A percentile compares a stretch with the other conserved stretches of the same genome.
Evolutionary conservation across 1,139 yeast species (phyloP).

Genomic region (Sugiyamaella novakii): DNA sequence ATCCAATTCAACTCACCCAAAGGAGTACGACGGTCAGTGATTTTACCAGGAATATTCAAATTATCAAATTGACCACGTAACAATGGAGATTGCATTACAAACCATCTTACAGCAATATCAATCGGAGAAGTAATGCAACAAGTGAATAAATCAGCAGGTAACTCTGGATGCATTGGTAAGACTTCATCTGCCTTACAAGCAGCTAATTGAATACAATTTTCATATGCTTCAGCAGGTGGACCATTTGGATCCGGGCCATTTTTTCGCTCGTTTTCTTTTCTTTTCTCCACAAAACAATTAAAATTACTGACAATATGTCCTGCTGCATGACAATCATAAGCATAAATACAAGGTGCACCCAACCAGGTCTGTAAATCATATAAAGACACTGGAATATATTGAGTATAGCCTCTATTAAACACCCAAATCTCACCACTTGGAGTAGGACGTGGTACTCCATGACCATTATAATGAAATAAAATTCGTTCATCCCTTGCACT

Average conservation of each 20-base stretch:
- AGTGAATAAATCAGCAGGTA: conserved; percentile 95
- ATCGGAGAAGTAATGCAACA: conserved; percentile 96
- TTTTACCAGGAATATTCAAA: conserved; percentile 76
- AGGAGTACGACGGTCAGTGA: conserved; percentile 92
- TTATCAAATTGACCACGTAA: conserved; percentile 43
- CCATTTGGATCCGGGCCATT: conserved; percentile 39
- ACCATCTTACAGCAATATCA: conserved; percentile 91
- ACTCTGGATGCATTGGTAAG: conserved; percentile 88
- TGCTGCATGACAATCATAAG: conserved; percentile 92
- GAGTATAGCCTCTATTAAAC: conserved; percentile 94
- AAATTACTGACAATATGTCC: conserved; percentile 92
- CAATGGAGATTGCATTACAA: conserved; percentile 74
- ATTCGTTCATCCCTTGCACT: conserved; percentile 87
- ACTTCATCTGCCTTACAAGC: conserved; percentile 88
- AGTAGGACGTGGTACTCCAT: conserved; percentile 98
- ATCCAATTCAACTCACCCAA: conserved; percentile 97
- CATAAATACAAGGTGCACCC: conserved; percentile 96
- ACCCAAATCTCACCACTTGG: conserved; percentile 99
- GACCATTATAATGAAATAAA: conserved; percentile 94
- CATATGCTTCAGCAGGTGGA: conserved; percentile 63
- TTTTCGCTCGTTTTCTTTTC: conserved; percentile 84
- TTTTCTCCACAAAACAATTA: conserved; percentile 84
- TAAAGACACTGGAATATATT: conserved; percentile 91
- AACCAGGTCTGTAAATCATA: conserved; percentile 95
- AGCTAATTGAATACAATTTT: conserved; percentile 90